Evolutionary conservation across 768 basidiomycete species (phyloP), one percentile per base, ranked within the genome.

Genomic region (Strobilomyces confusus): DNA sequence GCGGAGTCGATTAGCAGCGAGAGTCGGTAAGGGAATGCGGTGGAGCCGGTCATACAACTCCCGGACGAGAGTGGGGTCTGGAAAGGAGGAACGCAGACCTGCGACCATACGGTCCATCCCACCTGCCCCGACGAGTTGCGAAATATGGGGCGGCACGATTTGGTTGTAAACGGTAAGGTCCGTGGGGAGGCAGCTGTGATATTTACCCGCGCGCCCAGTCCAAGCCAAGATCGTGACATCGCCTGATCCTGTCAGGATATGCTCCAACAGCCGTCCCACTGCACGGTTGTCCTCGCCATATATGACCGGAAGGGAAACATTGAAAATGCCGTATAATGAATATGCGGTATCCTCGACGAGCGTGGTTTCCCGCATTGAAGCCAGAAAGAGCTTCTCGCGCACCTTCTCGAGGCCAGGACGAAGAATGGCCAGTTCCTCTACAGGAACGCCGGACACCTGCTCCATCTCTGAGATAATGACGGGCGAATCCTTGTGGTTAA

Each of bases 11-110:
- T 22, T 20, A 2, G 57, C 49, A 9, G 15, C 15, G 2, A 55
- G 9, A 11, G n/a, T 36, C 2, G 52, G 54, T 1, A 49, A 13
- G 3, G 43, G 51, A 5, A 53, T 37, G 0, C 23, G 25, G 1
- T 26, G 9, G 1, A 60, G 51, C 7, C 17, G 32, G 13, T 45
- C 36, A 5, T 56, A 51, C 1, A 58, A 20, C 7, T 0, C 9
- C 1, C 1, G 44, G 4, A 17, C 38, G 0, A 30, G 13, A 6
- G 49, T 32, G 8, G 37, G 32, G 11, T 54, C 43, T 9, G 30
- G 94, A 2, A 5, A 1, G 1, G 48, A 26, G 4, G 47, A 41
- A 26, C 32, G 33, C 6, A 51, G 15, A 29, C 13, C 11, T 5
- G 0, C 3, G 0, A 58, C 41, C 0, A 12, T 20, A 0, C 6